Conservation (phyloP, 2,329 filamentous ascomycete species). For the Sporothrix euskadiensis region DNA sequence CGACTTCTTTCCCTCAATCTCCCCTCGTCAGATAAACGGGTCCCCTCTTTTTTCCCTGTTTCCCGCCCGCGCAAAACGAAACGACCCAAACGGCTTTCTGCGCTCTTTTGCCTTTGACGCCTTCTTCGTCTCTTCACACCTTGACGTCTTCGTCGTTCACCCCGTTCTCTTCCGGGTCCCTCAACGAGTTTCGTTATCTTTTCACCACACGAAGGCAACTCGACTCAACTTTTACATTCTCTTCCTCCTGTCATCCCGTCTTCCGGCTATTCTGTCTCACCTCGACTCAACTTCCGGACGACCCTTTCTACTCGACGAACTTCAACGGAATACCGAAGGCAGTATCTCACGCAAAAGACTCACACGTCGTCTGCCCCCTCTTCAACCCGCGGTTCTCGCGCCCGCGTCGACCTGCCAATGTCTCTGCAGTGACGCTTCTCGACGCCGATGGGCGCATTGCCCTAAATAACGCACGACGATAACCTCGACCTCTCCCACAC, state of each 20-base stretch:
- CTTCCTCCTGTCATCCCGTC: background rate
- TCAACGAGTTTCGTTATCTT: slow-evolving; percentile 19
- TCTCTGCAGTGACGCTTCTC: slow-evolving; percentile 24
- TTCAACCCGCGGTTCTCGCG: background rate
- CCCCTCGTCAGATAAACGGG: background rate
- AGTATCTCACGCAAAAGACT: background rate
- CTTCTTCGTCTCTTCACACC: background rate
- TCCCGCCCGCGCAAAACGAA: background rate
- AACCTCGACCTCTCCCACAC: background rate
- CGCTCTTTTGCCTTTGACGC: background rate
- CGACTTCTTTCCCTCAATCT: background rate
- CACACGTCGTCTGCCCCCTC: background rate
- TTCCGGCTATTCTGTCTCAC: background rate
- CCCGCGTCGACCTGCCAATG: slow-evolving; percentile 23
- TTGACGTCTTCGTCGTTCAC: background rate
- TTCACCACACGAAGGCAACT: background rate
- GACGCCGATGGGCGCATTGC: slow-evolving; percentile 27
- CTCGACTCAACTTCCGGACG: background rate
- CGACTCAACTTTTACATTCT: background rate
- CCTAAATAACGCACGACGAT: background rate
- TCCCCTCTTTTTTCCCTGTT: slow-evolving; percentile 14
- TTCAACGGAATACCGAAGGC: background rate
- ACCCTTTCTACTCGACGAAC: background rate
- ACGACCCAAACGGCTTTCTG: background rate
- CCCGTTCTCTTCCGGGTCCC: slow-evolving; percentile 24